A percentile compares a stretch with the other conserved stretches of the same genome.
Evolutionary conservation across 768 basidiomycete species (phyloP).

Genomic region (Candolleomyces eurysporus): DNA sequence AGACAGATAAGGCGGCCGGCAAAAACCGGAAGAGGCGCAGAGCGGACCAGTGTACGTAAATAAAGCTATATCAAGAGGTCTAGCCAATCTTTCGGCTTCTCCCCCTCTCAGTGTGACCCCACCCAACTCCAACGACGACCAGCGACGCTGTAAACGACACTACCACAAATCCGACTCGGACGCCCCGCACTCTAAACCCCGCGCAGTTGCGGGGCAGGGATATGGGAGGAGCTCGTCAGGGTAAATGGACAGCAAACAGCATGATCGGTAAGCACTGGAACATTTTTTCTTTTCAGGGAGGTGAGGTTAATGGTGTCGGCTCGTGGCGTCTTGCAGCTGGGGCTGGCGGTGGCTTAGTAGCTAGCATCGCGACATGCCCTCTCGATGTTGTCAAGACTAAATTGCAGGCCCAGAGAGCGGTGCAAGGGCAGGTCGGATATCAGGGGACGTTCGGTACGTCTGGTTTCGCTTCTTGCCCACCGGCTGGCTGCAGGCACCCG

Average conservation of each 20-base stretch:
- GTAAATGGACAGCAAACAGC: slow-evolving; percentile 73
- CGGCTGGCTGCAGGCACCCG: neutral
- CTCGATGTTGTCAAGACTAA: slow-evolving; percentile 98
- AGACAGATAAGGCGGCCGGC: slow-evolving; percentile 12
- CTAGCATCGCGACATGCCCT: slow-evolving; percentile 93
- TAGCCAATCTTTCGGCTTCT: too few relatives aligned
- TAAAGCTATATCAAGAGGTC: neutral
- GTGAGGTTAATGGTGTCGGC: neutral
- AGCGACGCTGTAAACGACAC: slow-evolving; percentile 6
- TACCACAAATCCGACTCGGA: slow-evolving; percentile 16
- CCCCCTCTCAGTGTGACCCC: neutral
- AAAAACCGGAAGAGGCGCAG: slow-evolving; percentile 16
- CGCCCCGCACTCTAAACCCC: slow-evolving; percentile 32
- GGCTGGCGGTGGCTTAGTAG: slow-evolving; percentile 91
- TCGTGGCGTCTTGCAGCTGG: slow-evolving; percentile 58
- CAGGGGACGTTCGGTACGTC: slow-evolving; percentile 69
- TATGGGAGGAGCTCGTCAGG: slow-evolving; percentile 52
- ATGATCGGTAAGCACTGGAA: slow-evolving; percentile 66
- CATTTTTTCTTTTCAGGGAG: slow-evolving; percentile 5
- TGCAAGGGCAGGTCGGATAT: slow-evolving; percentile 70
- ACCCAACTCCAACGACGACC: slow-evolving; percentile 13
- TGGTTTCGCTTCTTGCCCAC: slow-evolving; percentile 1
- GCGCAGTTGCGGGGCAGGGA: slow-evolving; percentile 64
- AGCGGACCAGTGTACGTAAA: neutral
- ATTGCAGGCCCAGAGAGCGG: slow-evolving; percentile 85